Evolutionary conservation across 164 flowering plant genomes (phyloP).

Genomic region (Vitis rupestris): DNA sequence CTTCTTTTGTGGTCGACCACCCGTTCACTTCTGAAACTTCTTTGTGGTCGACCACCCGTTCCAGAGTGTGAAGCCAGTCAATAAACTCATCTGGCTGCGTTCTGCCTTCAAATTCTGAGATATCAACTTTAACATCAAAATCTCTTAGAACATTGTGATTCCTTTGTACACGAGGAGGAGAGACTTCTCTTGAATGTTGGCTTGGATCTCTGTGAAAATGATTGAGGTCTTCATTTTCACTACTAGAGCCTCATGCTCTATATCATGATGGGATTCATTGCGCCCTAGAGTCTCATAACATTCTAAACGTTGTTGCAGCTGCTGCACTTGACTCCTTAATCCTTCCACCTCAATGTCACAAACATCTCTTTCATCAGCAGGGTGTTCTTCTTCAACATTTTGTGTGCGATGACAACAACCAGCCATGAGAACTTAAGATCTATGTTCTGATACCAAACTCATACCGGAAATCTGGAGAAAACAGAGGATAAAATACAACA

Average conservation of each 20-base stretch:
- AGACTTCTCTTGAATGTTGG: too few species aligned
- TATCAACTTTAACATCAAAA: too few species aligned
- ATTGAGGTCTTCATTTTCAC: not conserved
- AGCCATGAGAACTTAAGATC: too few species aligned
- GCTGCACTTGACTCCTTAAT: not conserved
- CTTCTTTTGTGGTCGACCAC: not conserved
- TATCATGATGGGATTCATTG: not conserved
- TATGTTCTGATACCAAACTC: too few species aligned
- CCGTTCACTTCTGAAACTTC: not conserved
- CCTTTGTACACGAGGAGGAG: not conserved
- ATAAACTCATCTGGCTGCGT: slow-evolving; percentile 11
- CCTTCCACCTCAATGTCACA: not conserved
- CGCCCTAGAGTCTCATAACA: not conserved
- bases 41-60: slow-evolving; percentile 6
- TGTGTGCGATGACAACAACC: too few species aligned
- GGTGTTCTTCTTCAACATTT: too few species aligned
- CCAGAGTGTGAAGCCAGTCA: slow-evolving; percentile 9
- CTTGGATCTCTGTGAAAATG: not conserved
- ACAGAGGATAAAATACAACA: too few species aligned
- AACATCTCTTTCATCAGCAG: too few species aligned
- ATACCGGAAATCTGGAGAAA: too few species aligned
- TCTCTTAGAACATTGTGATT: not conserved
- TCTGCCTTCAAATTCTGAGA: slow-evolving; percentile 7
- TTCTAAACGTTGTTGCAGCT: not conserved
- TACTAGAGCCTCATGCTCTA: not conserved